phyloP scores from a whole-genome alignment of 2,329 filamentous ascomycete species.

The Penicillium sp. region DNA sequence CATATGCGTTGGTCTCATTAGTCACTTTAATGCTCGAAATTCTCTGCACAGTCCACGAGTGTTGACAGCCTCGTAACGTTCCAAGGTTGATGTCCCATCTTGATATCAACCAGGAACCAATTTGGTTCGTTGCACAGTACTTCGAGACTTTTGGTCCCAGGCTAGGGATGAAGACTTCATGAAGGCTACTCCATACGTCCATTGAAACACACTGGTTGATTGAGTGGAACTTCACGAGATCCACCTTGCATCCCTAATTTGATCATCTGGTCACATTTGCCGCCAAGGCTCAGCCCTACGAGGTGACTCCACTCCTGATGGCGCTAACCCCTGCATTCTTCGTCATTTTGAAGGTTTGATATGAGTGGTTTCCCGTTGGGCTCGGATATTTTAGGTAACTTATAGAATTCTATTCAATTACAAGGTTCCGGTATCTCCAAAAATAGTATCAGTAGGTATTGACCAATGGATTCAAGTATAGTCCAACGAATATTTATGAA shows the following conservation, averaged over 20 bases:
- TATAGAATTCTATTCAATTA: too few relatives aligned
- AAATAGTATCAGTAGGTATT: not conserved
- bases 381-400: too few relatives aligned
- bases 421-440: not conserved
- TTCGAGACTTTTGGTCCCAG: too few relatives aligned
- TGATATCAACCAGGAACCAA: too few relatives aligned
- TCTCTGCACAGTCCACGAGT: too few relatives aligned
- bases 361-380: too few relatives aligned
- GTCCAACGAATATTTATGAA: too few relatives aligned
- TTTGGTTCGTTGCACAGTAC: too few relatives aligned
- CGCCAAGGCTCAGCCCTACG: slow-evolving; percentile 11
- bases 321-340: not conserved
- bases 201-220: not conserved
- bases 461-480: too few relatives aligned
- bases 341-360: not conserved
- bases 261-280: not conserved
- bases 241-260: not conserved
- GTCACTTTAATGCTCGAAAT: not conserved
- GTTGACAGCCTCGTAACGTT: too few relatives aligned
- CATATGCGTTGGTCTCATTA: not conserved
- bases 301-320: not conserved
- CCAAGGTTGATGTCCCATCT: too few relatives aligned
- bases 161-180: too few relatives aligned
- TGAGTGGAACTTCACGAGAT: not conserved
- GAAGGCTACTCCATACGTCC: not conserved